phyloP scores from a whole-genome alignment of 345 rosid species.

The Salix viminalis region DNA sequence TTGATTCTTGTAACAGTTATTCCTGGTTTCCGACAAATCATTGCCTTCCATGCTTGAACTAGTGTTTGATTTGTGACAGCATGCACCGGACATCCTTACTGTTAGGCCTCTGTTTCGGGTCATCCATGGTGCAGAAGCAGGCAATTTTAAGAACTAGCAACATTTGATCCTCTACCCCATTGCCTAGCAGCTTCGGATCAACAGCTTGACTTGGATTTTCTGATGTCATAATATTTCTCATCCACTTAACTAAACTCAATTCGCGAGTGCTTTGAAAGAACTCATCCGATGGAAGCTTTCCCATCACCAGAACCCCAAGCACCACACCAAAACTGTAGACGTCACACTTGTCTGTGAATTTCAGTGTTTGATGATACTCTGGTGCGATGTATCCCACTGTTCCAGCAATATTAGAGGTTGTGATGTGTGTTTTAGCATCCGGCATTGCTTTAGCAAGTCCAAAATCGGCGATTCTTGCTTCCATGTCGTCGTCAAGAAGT shows the following conservation, averaged over 20 bases:
- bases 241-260: conserved; percentile 70
- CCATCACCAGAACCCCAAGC: conserved; percentile 66
- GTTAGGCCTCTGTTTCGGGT: conserved; percentile 81
- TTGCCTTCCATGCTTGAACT: neutral
- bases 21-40: neutral
- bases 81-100: conserved; percentile 74
- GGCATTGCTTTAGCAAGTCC: conserved; percentile 83
- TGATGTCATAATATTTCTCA: conserved; percentile 63
- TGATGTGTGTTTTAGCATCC: conserved; percentile 58
- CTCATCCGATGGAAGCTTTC: conserved; percentile 82
- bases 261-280: conserved; percentile 72
- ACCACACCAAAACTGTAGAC: conserved; percentile 80
- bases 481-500: conserved; percentile 87
- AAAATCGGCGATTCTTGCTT: conserved; percentile 84
- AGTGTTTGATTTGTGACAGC: conserved; percentile 55
- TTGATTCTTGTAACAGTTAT: too few relatives aligned
- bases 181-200: conserved; percentile 50
- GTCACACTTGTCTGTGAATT: conserved; percentile 87
- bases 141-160: conserved; percentile 75
- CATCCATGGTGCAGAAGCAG: conserved; percentile 71
- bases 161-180: conserved; percentile 74
- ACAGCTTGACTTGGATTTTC: conserved; percentile 62
- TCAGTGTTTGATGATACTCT: conserved; percentile 77
- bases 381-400: conserved; percentile 91
- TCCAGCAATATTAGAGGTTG: conserved; percentile 66